These are phyloP conservation scores for Wallemia mellicola DNA, from an alignment of 1,284 basidiomycete species.

Conservation along the genomic window DNA sequence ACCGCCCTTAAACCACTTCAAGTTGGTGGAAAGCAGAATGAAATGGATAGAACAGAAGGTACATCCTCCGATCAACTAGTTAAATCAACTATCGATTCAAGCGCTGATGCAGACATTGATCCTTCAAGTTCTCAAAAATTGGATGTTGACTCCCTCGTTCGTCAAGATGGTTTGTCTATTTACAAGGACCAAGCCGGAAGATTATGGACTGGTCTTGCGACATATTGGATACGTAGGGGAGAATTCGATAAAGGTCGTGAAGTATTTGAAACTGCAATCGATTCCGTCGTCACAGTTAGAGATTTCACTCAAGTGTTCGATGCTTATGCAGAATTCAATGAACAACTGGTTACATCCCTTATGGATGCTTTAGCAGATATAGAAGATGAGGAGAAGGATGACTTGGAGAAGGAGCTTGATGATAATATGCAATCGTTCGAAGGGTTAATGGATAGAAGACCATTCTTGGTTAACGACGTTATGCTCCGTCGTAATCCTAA, in stretches of 20 bases:
- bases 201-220: conserved; percentile 83
- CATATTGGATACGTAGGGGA: conserved; percentile 91
- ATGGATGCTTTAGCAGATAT: conserved; percentile 51
- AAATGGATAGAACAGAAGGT: background rate
- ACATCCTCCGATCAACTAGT: background rate
- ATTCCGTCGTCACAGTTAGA: conserved; percentile 61
- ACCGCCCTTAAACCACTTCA: conserved; percentile 1
- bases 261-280: conserved; percentile 59
- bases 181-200: conserved; percentile 93
- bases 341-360: conserved; percentile 63
- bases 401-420: conserved; percentile 66
- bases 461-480: conserved; percentile 91
- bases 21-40: background rate
- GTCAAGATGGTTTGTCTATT: conserved; percentile 49
- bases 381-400: conserved; percentile 36
- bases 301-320: conserved; percentile 98
- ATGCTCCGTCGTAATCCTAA: conserved; percentile 77
- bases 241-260: conserved; percentile 40
- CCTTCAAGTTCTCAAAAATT: conserved; percentile 38
- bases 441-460: conserved; percentile 72
- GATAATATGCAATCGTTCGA: conserved; percentile 75
- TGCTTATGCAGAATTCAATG: conserved; percentile 77
- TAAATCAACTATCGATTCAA: conserved; percentile 6
- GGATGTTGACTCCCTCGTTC: conserved; percentile 60
- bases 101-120: conserved; percentile 47